These are phyloP conservation scores for Medicago arabica DNA, from an alignment of 306 rosid genomes.

Conservation along the genomic window DNA sequence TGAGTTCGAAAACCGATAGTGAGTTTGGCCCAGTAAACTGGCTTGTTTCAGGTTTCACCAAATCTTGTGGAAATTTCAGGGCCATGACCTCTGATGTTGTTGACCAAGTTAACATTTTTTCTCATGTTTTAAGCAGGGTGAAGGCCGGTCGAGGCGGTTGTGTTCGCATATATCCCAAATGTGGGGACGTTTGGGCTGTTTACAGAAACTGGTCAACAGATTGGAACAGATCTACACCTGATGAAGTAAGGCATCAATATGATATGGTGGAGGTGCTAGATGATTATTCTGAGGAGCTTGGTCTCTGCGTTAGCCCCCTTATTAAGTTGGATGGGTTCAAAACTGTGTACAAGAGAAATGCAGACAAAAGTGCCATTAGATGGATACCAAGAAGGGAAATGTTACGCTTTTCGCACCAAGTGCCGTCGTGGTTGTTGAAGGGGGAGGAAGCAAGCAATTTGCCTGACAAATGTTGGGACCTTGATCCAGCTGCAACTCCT, in stretches of 20 bases:
- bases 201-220: slow-evolving; percentile 84
- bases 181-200: slow-evolving; percentile 93
- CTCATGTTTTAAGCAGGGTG: slow-evolving; percentile 75
- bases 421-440: slow-evolving; percentile 81
- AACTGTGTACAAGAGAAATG: slow-evolving; percentile 76
- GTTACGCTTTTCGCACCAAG: slow-evolving; percentile 96
- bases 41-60: slow-evolving; percentile 90
- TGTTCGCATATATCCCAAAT: slow-evolving; percentile 80
- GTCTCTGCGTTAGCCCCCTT: slow-evolving; percentile 82
- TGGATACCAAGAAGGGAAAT: slow-evolving; percentile 92
- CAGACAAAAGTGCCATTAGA: slow-evolving; percentile 67
- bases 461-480: slow-evolving; percentile 90
- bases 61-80: slow-evolving; percentile 97
- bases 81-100: slow-evolving; percentile 76
- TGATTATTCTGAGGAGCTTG: slow-evolving; percentile 92
- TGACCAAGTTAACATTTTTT: slow-evolving; percentile 89
- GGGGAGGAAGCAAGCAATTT: slow-evolving; percentile 64
- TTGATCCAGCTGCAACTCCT: slow-evolving; percentile 98
- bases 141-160: slow-evolving; percentile 97
- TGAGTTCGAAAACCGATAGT: slow-evolving; percentile 86
- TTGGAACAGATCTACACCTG: slow-evolving; percentile 91
- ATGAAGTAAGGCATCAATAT: slow-evolving; percentile 85
- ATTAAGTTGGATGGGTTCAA: slow-evolving; percentile 83
- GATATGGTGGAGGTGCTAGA: slow-evolving; percentile 97
- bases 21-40: slow-evolving; percentile 89